A percentile compares a stretch with the other conserved stretches of the same genome.
phyloP scores from a whole-genome alignment of 2,329 filamentous ascomycete species.

The Colletotrichum sp. region DNA sequence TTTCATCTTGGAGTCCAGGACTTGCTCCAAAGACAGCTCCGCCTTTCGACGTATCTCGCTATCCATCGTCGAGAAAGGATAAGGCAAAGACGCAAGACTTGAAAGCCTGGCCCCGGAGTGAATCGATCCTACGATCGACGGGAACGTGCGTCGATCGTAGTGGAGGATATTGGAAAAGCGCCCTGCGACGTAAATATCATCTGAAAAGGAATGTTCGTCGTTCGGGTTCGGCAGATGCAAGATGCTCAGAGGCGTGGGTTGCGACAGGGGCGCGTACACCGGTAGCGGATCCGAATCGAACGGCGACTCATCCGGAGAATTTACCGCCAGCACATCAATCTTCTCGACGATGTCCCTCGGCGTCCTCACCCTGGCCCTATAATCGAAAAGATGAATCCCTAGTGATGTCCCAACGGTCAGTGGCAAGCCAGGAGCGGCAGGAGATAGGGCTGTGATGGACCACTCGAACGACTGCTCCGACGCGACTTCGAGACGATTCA shows the following conservation, averaged over 20 bases:
- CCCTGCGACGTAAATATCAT: constrained; percentile 87
- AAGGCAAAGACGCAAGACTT: constrained; percentile 72
- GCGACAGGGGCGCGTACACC: constrained; percentile 74
- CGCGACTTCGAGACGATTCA: constrained; percentile 73
- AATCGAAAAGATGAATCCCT: constrained; percentile 84
- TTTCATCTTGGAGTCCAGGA: constrained; percentile 56
- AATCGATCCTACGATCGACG: constrained; percentile 75
- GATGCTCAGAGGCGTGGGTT: constrained; percentile 83
- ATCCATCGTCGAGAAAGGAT: constrained; percentile 68
- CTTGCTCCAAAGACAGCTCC: constrained; percentile 59
- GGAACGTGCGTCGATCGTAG: constrained; percentile 88
- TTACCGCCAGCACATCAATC: constrained; percentile 9
- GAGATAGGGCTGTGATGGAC: constrained; percentile 83
- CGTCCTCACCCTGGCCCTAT: constrained; percentile 51
- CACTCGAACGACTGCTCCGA: constrained; percentile 77
- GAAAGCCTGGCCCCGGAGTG: constrained; percentile 84
- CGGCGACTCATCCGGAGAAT: constrained; percentile 40
- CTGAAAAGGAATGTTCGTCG: constrained; percentile 60
- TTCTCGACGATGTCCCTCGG: constrained; percentile 29
- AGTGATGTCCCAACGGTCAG: constrained; percentile 84
- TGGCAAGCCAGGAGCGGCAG: constrained; percentile 68
- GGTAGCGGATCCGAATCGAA: constrained; percentile 59
- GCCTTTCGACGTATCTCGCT: constrained; percentile 62
- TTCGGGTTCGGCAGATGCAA: constrained; percentile 72
- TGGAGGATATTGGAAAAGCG: constrained; percentile 88